Evolutionary conservation across 2,329 filamentous ascomycete genomes (phyloP).

Genomic region (Paramyrothecium roridum): DNA sequence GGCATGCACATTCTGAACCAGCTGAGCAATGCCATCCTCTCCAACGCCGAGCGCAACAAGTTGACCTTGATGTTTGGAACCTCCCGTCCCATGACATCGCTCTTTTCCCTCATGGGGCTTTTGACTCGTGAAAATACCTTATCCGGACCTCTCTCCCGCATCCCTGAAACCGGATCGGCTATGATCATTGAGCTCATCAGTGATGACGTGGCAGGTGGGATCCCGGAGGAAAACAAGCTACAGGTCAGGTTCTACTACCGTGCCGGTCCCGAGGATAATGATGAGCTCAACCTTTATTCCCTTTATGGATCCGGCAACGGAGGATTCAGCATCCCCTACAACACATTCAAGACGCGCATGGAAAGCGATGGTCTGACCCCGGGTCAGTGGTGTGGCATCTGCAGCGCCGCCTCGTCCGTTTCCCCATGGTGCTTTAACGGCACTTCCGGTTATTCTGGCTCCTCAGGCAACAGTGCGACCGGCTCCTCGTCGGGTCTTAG

Average conservation of each 20-base stretch:
- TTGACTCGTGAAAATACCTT: conserved; percentile 49
- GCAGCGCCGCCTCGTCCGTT: conserved; percentile 20
- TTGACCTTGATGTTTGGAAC: conserved; percentile 53
- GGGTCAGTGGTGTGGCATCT: conserved; percentile 42
- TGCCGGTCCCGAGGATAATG: conserved; percentile 36
- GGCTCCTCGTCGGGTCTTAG: conserved; percentile 15
- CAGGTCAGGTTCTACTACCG: conserved; percentile 57
- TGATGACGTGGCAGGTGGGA: conserved; percentile 11
- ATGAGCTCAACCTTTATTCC: conserved; percentile 30
- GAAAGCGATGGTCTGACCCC: conserved; percentile 27
- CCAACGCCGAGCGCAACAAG: conserved; percentile 36
- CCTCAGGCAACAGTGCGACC: not conserved
- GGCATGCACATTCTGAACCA: conserved; percentile 39
- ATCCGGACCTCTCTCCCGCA: conserved; percentile 24
- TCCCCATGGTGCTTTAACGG: conserved; percentile 34
- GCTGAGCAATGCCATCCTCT: conserved; percentile 38
- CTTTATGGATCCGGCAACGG: conserved; percentile 35
- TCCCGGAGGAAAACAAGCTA: conserved; percentile 28
- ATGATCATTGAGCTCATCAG: conserved; percentile 69
- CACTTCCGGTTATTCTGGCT: not conserved
- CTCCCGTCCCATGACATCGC: conserved; percentile 51
- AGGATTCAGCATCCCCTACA: conserved; percentile 31
- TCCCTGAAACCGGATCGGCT: conserved; percentile 68
- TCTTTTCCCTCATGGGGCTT: conserved; percentile 48
- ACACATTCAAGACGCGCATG: conserved; percentile 35